Evolutionary conservation across 768 basidiomycete species (phyloP), one percentile per base, ranked within the genome.

Genomic region (Amanita pallidorosea): DNA sequence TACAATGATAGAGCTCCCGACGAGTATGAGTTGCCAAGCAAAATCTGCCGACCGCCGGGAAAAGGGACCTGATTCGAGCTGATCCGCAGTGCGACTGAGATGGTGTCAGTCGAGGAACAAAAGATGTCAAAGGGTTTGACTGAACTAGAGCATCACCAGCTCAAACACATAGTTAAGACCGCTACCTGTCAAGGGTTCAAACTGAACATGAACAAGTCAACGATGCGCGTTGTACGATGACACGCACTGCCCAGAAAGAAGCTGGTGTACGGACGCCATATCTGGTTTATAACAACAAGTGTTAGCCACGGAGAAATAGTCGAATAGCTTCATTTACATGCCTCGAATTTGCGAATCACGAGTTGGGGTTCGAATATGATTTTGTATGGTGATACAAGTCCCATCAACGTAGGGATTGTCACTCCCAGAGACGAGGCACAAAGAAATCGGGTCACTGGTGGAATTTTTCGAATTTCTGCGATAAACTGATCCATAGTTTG

Each of bases 391-490:
- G 74, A 65, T 20, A 88, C 58, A 2, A 87, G 51, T 11, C 75
- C 67, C 56, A 82, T 62, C 54, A 85, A 61, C 23, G 75, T 67
- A 0, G 86, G 75, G 1, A 82, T 18, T 0, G 88, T 78, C 35
- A 88, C 68, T 0, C 66, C 78, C 2, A 87, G 59, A 2, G 80
- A 76, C 1, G 86, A 83, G 18, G 66, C 69, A 52, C 77, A 72
- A 5, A 88, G 62, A 50, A 82, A 79, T 29, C 90, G 79, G 5
- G 90, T 91, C 34, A 93, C 83, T 31, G 85, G 84, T 0, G 90
- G 89, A 1, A 92, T 87, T 68, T 88, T 90, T 58, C 72, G 77
- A 47, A 91, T 64, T 68, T 90, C 85, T 18, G 76, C 70, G 2
- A 74, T 20, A 34, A 81, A 59, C 15, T 69, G 66, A 46, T 74